A percentile compares a stretch with the other conserved stretches of the same genome.
These are phyloP conservation scores for Pseudogymnoascus sp. DNA, from an alignment of 2,329 filamentous ascomycete species.

Conservation along the genomic window DNA sequence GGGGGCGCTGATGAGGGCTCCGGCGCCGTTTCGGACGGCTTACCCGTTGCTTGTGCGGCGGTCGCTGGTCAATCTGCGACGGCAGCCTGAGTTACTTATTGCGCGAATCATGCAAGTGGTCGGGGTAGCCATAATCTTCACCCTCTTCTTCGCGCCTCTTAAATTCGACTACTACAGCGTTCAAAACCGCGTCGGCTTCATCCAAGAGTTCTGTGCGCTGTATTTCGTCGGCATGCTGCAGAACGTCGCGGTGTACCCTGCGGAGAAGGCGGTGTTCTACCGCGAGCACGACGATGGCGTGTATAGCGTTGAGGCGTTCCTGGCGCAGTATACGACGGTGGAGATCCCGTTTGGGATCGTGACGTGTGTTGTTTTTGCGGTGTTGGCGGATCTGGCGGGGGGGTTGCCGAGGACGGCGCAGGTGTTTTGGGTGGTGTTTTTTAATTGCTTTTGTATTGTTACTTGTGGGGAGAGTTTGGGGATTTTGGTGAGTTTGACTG, in stretches of 20 bases:
- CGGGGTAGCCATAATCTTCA: conserved; percentile 53
- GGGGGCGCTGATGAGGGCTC: conserved; percentile 57
- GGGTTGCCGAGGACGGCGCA: conserved; percentile 54
- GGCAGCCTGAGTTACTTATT: conserved; percentile 56
- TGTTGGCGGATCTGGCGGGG: conserved; percentile 55
- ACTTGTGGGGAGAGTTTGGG: conserved; percentile 68
- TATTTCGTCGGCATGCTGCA: conserved; percentile 74
- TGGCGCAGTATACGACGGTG: conserved; percentile 59
- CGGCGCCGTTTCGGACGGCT: conserved; percentile 52
- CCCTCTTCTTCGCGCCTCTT: conserved; percentile 64
- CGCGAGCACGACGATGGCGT: conserved; percentile 66
- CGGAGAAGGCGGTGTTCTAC: conserved; percentile 68
- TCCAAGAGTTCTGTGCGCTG: conserved; percentile 63
- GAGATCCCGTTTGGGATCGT: conserved; percentile 66
- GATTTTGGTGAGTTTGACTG: conserved; percentile 43
- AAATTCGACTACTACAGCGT: conserved; percentile 61
- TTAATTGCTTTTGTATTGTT: conserved; percentile 65
- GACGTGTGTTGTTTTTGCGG: conserved; percentile 56
- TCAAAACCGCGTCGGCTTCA: conserved; percentile 65
- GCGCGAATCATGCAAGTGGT: conserved; percentile 61
- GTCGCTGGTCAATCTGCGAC: conserved; percentile 59
- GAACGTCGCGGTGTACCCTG: conserved; percentile 66
- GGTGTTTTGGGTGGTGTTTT: conserved; percentile 60
- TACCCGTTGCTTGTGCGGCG: conserved; percentile 62
- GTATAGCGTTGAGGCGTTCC: conserved; percentile 64